A percentile compares a stretch with the other conserved stretches of the same genome.
Conservation (phyloP, 768 basidiomycete species). For the Amanita rimosa region DNA sequence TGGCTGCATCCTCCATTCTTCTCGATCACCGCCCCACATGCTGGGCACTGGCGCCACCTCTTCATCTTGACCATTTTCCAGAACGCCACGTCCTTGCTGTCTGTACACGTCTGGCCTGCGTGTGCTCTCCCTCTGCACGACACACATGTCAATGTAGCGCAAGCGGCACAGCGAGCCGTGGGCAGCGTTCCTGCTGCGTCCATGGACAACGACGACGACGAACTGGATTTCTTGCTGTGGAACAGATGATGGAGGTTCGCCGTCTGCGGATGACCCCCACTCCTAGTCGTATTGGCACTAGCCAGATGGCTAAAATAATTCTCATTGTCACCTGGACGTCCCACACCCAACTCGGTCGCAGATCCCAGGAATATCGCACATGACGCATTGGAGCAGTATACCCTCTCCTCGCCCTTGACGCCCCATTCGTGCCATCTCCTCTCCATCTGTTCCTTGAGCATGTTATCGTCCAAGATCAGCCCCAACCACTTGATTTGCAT, state of each 20-base stretch:
- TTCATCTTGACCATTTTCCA: not conserved
- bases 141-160: not conserved
- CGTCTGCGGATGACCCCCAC: not conserved
- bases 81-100: not conserved
- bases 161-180: constrained; percentile 20
- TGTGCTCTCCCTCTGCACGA: not conserved
- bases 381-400: constrained; percentile 19
- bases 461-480: not conserved
- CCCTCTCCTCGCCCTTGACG: not conserved
- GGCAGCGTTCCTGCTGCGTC: not conserved
- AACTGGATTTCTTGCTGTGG: not conserved
- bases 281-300: not conserved
- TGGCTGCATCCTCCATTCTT: constrained; percentile 6
- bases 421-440: not conserved
- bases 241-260: constrained; percentile 2
- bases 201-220: not conserved
- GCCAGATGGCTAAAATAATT: not conserved
- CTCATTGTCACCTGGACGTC: not conserved
- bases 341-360: not conserved
- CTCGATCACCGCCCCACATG: constrained; percentile 2
- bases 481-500: not conserved
- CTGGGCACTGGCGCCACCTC: constrained; percentile 3
- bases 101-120: not conserved
- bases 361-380: constrained; percentile 12
- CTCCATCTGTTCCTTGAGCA: not conserved